phyloP scores from a whole-genome alignment of 2,329 filamentous ascomycete species.

The Alternaria alternata region DNA sequence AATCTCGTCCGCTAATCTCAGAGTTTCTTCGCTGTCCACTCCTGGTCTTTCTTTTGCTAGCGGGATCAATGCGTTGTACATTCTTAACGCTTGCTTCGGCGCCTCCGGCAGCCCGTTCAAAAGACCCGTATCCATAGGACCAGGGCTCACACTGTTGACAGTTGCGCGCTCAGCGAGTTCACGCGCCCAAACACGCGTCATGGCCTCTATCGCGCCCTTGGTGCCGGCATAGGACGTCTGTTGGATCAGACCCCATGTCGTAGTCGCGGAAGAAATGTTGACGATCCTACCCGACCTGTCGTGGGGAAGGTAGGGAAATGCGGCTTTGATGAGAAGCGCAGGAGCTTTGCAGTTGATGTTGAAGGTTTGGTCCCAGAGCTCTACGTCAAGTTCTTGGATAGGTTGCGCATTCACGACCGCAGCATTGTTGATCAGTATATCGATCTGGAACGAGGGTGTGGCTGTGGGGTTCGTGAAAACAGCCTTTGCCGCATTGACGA shows the following conservation, averaged over 20 bases:
- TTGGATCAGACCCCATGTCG: constrained; percentile 15
- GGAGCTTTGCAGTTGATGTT: constrained; percentile 16
- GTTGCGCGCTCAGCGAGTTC: constrained; percentile 12
- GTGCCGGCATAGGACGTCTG: constrained; percentile 16
- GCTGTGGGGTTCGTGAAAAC: constrained; percentile 8
- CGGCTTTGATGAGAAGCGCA: constrained; percentile 13
- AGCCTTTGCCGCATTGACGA: constrained; percentile 11
- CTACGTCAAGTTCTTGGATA: constrained; percentile 13
- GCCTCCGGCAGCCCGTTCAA: constrained; percentile 11
- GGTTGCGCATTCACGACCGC: constrained; percentile 14
- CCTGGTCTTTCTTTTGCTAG: constrained; percentile 11
- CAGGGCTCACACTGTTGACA: constrained; percentile 13
- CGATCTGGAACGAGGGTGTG: constrained; percentile 12
- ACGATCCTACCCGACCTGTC: constrained; percentile 15
- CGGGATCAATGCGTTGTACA: constrained; percentile 14
- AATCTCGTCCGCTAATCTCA: constrained; percentile 12
- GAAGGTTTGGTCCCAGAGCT: constrained; percentile 15
- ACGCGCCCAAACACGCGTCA: constrained; percentile 17
- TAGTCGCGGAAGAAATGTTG: constrained; percentile 16
- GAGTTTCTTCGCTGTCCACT: constrained; percentile 7
- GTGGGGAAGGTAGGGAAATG: constrained; percentile 11
- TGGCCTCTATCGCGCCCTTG: constrained; percentile 14
- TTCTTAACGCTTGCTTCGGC: constrained; percentile 8
- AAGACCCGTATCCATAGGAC: constrained; percentile 15
- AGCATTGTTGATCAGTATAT: constrained; percentile 16